Evolutionary conservation across 495 filamentous ascomycete genomes (phyloP).

Genomic region (Neurospora sp.): DNA sequence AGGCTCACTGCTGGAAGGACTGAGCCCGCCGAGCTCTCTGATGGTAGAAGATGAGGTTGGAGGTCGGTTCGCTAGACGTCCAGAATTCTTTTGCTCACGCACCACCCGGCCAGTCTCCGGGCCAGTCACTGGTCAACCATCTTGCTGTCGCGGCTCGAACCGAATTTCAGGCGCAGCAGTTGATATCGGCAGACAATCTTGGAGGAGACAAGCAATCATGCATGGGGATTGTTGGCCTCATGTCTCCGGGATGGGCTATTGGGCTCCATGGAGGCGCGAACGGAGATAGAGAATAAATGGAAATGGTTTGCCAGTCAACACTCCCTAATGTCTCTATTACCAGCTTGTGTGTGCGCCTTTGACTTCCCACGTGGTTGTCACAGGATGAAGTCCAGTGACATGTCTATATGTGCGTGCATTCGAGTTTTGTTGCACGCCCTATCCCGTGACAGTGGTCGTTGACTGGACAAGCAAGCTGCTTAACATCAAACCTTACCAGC

Average conservation of each 20-base stretch:
- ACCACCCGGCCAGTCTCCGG: background rate
- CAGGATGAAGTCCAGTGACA: too few species aligned
- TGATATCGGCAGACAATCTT: background rate
- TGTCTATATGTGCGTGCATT: too few species aligned
- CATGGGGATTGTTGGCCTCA: background rate
- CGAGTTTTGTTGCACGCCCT: too few species aligned
- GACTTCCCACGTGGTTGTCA: background rate
- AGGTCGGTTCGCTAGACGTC: background rate
- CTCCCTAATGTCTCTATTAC: background rate
- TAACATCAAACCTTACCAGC: too few species aligned
- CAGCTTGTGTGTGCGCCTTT: background rate
- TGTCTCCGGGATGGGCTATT: background rate
- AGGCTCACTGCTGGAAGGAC: background rate
- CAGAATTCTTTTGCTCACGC: background rate
- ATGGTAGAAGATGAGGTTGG: too few species aligned
- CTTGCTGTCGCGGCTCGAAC: background rate
- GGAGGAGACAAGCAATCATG: background rate
- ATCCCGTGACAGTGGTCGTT: too few species aligned
- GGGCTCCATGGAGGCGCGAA: background rate
- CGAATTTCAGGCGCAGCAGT: background rate
- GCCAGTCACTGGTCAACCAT: background rate
- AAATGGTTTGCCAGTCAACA: background rate
- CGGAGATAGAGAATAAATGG: background rate
- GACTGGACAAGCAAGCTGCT: too few species aligned
- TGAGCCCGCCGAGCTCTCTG: background rate